phyloP scores from a whole-genome alignment of 495 filamentous ascomycete genomes.

The Hypomontagnella submonticulosa region DNA sequence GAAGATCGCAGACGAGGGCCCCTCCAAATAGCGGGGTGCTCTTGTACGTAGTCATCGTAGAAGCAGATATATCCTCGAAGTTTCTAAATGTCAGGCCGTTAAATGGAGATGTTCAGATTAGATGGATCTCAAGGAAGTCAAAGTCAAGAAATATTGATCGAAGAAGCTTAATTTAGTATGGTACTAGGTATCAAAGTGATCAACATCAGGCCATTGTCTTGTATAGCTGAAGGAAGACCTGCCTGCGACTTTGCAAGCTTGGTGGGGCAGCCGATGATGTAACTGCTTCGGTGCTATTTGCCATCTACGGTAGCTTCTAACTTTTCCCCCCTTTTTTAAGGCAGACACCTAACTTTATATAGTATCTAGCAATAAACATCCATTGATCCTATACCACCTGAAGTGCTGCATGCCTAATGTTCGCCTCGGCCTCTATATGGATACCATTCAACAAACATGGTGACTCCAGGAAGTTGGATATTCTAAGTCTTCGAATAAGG shows the following conservation, averaged over 20 bases:
- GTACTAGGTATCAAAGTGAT: conserved; percentile 13
- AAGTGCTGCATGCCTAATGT: neutral
- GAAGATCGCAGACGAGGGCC: conserved; percentile 77
- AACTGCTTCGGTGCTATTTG: conserved; percentile 18
- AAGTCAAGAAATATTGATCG: neutral
- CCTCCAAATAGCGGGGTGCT: conserved; percentile 80
- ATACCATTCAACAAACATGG: too few species aligned
- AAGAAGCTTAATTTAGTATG: neutral
- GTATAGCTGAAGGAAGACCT: too few species aligned
- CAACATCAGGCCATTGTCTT: conserved; percentile 12
- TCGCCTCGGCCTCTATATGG: too few species aligned
- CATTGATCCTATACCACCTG: too few species aligned
- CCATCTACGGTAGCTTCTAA: neutral
- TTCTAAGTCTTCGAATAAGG: too few species aligned
- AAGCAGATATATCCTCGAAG: neutral
- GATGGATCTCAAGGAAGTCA: neutral
- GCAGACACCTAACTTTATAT: too few species aligned
- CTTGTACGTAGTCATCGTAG: conserved; percentile 59
- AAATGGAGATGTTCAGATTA: neutral
- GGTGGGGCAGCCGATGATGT: conserved; percentile 40
- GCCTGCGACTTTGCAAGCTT: conserved; percentile 6
- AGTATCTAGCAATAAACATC: too few species aligned
- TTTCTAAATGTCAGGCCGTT: neutral
- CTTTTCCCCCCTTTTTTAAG: neutral
- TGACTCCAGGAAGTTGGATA: too few species aligned